phyloP scores from a whole-genome alignment of 176 grass and related monocot genomes.

The Juncus inflexus region DNA sequence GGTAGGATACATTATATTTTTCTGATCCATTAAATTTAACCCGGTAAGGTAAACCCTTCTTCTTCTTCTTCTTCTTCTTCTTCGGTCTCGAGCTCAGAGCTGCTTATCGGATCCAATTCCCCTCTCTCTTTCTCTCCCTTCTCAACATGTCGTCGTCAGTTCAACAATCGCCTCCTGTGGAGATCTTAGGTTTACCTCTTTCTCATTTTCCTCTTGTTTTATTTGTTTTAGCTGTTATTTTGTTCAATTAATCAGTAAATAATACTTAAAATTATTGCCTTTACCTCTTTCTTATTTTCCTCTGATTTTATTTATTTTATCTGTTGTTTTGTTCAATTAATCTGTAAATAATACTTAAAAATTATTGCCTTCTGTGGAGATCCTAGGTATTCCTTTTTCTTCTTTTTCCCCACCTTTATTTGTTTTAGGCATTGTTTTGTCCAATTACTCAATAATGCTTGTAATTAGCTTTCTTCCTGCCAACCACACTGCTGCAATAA shows the following conservation, averaged over 20 bases:
- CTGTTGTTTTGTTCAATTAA: conserved; percentile 15
- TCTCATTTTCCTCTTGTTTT: not conserved
- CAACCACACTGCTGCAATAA: not conserved
- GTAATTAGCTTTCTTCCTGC: not conserved
- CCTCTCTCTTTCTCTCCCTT: not conserved
- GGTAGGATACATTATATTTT: not conserved
- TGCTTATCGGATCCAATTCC: conserved; percentile 7
- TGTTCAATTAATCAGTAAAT: conserved; percentile 7
- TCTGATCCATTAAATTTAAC: too few relatives aligned
- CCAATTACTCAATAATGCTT: conserved; percentile 6
- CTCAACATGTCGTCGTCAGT: conserved; percentile 3
- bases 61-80: not conserved
- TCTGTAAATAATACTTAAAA: not conserved
- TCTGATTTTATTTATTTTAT: not conserved
- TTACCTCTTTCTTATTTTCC: not conserved
- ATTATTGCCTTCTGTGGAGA: not conserved
- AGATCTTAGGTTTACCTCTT: conserved; percentile 46
- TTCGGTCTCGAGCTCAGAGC: not conserved
- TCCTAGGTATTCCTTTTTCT: not conserved
- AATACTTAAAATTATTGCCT: too few relatives aligned
- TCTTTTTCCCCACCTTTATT: not conserved
- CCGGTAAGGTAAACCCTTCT: conserved; percentile 6
- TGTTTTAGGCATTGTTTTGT: conserved; percentile 17
- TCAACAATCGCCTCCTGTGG: conserved; percentile 27
- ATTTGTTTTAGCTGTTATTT: conserved; percentile 12